Conservation (phyloP, 2,329 filamentous ascomycete species). For the Chalaropsis ovoidea region DNA sequence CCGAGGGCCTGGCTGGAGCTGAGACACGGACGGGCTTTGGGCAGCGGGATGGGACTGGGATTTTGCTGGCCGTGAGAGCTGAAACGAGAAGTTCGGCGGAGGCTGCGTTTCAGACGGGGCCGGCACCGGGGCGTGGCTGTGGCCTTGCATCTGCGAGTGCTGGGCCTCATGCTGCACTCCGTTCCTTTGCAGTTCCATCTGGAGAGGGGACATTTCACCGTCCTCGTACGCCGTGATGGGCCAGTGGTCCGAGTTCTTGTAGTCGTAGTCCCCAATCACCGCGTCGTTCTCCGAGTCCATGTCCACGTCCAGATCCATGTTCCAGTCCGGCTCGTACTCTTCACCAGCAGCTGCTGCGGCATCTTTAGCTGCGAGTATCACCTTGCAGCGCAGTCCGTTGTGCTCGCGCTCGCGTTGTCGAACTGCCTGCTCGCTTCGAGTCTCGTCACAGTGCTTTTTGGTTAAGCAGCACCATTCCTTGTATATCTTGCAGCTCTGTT, state of each 20-base stretch:
- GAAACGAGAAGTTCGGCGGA: not conserved
- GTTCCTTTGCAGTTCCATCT: conserved; percentile 5
- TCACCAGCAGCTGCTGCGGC: not conserved
- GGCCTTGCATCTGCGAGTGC: not conserved
- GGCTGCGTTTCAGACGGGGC: not conserved
- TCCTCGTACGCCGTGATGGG: conserved; percentile 19
- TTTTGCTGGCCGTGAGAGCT: not conserved
- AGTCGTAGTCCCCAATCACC: conserved; percentile 15
- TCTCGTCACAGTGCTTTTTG: not conserved
- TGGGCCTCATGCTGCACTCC: not conserved
- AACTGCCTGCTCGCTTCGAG: conserved; percentile 8
- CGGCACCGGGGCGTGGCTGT: not conserved
- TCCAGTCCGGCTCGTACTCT: not conserved
- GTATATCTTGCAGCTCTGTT: conserved; percentile 18
- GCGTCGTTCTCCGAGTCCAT: not conserved
- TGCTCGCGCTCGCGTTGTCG: conserved; percentile 14
- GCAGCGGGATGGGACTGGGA: not conserved
- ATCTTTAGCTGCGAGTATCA: conserved; percentile 11
- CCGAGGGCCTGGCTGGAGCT: not conserved
- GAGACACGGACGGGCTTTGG: not conserved
- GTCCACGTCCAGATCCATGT: conserved; percentile 6
- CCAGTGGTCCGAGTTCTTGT: conserved; percentile 16
- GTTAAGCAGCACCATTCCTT: conserved; percentile 19
- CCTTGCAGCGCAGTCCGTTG: conserved; percentile 6
- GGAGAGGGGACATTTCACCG: conserved; percentile 7